A percentile compares a stretch with the other conserved stretches of the same genome.
phyloP scores from a whole-genome alignment of 2,329 filamentous ascomycete genomes.

The Colletotrichum tabaci region DNA sequence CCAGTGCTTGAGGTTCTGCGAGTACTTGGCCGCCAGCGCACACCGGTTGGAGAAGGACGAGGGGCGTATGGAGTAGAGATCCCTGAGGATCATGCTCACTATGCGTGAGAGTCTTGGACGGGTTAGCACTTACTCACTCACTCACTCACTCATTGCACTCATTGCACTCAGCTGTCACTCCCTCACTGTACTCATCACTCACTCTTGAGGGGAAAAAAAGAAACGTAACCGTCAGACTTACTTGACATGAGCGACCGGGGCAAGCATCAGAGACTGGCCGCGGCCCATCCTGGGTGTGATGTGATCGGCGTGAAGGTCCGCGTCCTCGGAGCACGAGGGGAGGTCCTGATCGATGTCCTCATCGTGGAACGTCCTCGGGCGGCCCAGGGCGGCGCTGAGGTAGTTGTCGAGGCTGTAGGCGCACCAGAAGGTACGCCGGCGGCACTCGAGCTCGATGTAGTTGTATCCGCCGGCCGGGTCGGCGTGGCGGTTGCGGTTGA shows the following conservation, averaged over 20 bases:
- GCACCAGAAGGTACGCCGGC: constrained; percentile 71
- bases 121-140: not conserved
- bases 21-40: constrained; percentile 49
- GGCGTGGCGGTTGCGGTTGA: constrained; percentile 53
- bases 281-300: constrained; percentile 37
- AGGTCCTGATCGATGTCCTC: constrained; percentile 76
- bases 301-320: constrained; percentile 36
- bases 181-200: too few relatives aligned
- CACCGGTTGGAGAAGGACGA: constrained; percentile 47
- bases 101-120: constrained; percentile 51
- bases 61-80: constrained; percentile 55
- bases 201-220: too few relatives aligned
- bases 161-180: too few relatives aligned
- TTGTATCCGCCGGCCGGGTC: constrained; percentile 46
- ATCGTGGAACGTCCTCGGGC: constrained; percentile 74
- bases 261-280: constrained; percentile 51
- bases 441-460: constrained; percentile 56
- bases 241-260: constrained; percentile 55
- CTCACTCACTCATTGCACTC: too few relatives aligned
- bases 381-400: constrained; percentile 72
- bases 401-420: constrained; percentile 77
- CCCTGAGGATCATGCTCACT: constrained; percentile 52
- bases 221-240: constrained; percentile 38
- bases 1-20: constrained; percentile 53
- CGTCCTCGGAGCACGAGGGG: constrained; percentile 68